Evolutionary conservation across 2,329 filamentous ascomycete species (phyloP).

Genomic region (Apiospora saccharicola): DNA sequence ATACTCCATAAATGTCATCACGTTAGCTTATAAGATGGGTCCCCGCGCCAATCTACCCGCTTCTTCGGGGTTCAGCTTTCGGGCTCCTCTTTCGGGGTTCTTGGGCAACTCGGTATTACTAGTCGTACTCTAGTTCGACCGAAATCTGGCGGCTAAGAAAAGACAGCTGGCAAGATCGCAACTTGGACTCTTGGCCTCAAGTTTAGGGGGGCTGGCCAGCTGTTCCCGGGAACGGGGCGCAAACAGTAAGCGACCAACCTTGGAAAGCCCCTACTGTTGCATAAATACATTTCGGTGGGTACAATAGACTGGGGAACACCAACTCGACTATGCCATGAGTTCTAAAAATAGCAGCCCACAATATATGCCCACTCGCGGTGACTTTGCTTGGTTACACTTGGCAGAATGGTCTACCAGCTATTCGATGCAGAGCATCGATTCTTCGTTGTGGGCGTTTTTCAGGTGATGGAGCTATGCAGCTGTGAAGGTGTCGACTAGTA

Average conservation of each 20-base stretch:
- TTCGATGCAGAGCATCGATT: not conserved
- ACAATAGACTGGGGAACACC: too few species aligned
- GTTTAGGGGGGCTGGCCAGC: too few species aligned
- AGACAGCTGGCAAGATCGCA: too few species aligned
- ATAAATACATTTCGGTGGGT: too few species aligned
- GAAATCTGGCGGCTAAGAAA: too few species aligned
- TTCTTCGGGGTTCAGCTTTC: not conserved
- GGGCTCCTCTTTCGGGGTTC: slow-evolving; percentile 7
- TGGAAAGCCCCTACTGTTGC: too few species aligned
- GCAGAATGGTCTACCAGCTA: not conserved
- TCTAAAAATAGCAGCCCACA: not conserved
- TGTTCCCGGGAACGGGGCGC: too few species aligned
- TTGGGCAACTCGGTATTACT: too few species aligned
- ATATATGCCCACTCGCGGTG: not conserved
- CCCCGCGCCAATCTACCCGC: not conserved
- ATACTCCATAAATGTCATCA: not conserved
- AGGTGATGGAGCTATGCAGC: not conserved
- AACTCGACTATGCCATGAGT: not conserved
- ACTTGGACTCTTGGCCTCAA: too few species aligned
- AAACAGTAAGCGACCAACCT: too few species aligned
- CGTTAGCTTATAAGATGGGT: not conserved
- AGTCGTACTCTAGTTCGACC: too few species aligned
- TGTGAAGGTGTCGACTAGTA: not conserved
- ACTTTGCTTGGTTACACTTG: too few species aligned
- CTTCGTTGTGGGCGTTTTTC: not conserved